Conservation (phyloP, 805 yeast species). For the Priceomyces haplophilus region DNA sequence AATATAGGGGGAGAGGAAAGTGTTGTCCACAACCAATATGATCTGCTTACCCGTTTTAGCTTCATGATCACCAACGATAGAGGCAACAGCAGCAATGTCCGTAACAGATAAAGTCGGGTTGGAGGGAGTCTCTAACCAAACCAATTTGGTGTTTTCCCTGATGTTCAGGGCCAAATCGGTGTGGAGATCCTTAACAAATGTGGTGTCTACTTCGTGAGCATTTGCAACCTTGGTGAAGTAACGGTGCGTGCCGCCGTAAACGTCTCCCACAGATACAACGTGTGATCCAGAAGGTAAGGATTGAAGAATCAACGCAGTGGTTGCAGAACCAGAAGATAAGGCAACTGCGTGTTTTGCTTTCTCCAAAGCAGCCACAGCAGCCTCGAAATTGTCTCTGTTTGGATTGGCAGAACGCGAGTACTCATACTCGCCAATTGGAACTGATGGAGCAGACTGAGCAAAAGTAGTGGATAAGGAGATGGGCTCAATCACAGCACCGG, state of each 20-base stretch:
- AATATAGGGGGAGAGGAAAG: conserved; percentile 82
- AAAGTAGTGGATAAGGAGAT: conserved; percentile 82
- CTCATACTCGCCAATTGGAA: conserved; percentile 76
- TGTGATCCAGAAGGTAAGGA: conserved; percentile 69
- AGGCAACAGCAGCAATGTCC: conserved; percentile 63
- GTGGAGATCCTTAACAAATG: conserved; percentile 64
- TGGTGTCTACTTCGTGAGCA: conserved; percentile 69
- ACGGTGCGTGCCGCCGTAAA: conserved; percentile 89
- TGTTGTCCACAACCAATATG: conserved; percentile 77
- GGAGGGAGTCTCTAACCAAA: conserved; percentile 88
- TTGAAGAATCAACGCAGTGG: conserved; percentile 75
- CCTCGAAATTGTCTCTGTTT: conserved; percentile 78
- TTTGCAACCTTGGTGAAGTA: conserved; percentile 83
- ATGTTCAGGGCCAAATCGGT: conserved; percentile 55
- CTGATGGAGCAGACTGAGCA: conserved; percentile 74
- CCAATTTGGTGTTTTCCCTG: conserved; percentile 63
- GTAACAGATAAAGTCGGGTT: conserved; percentile 83
- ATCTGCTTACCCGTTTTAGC: conserved; percentile 49
- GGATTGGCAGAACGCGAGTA: conserved; percentile 86
- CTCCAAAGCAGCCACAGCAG: conserved; percentile 75
- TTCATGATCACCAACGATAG: conserved; percentile 46
- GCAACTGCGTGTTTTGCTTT: conserved; percentile 74
- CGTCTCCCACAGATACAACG: conserved; percentile 78
- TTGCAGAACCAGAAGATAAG: conserved; percentile 81
- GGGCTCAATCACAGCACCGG: conserved; percentile 87